These are phyloP conservation scores for Erythrobasidium hasegawianum DNA, from an alignment of 1,284 basidiomycete species.

Conservation along the genomic window DNA sequence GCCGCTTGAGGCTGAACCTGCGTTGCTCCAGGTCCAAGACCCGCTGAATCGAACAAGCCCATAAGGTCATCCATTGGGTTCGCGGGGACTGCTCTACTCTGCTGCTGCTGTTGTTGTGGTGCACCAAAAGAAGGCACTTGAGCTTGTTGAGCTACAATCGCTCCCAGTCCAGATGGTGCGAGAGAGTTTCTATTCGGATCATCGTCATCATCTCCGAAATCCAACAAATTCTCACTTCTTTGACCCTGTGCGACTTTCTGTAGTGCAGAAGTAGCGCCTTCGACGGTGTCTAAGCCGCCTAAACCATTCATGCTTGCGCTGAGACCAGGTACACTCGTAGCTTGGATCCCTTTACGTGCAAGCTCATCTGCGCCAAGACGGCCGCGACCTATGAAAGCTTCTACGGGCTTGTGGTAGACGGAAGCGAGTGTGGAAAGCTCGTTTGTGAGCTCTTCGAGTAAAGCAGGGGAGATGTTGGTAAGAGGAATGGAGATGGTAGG, in stretches of 20 bases:
- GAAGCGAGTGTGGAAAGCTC: constrained; percentile 84
- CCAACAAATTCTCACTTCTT: constrained; percentile 89
- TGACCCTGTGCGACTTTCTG: constrained; percentile 84
- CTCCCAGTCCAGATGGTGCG: constrained; percentile 60
- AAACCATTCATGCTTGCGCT: constrained; percentile 34
- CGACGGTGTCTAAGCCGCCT: neutral
- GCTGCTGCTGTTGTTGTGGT: neutral
- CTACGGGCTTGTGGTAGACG: constrained; percentile 90
- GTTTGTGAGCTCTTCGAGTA: constrained; percentile 87
- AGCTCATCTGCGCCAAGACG: constrained; percentile 69
- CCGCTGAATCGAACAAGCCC: constrained; percentile 41
- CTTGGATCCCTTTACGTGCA: constrained; percentile 43
- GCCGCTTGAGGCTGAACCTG: neutral
- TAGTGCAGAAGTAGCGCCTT: constrained; percentile 48
- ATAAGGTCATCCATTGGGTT: constrained; percentile 73
- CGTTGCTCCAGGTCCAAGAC: constrained; percentile 21
- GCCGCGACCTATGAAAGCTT: constrained; percentile 52
- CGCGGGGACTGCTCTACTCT: constrained; percentile 38
- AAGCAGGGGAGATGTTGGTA: constrained; percentile 79
- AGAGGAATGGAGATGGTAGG: constrained; percentile 90
- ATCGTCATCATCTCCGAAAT: constrained; percentile 72
- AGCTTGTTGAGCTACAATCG: constrained; percentile 52
- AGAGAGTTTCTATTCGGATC: constrained; percentile 53
- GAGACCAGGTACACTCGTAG: constrained; percentile 4
- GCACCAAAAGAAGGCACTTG: too few relatives aligned